Evolutionary conservation across 2,329 filamentous ascomycete genomes (phyloP).

Genomic region (Ophiostoma sp.): DNA sequence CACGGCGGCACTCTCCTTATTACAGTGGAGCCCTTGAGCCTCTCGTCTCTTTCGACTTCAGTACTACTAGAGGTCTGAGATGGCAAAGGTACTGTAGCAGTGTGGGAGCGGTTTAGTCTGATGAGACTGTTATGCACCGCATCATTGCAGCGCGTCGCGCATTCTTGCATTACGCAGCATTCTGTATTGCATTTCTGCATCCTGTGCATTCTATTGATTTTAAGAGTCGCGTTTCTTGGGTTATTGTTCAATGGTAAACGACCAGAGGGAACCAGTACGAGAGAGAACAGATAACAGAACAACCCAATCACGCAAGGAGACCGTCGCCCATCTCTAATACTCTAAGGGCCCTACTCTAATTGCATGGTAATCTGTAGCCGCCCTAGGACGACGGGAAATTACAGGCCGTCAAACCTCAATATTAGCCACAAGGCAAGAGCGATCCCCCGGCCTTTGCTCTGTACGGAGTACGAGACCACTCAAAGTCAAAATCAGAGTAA

Average conservation of each 20-base stretch:
- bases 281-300: not conserved
- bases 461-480: not conserved
- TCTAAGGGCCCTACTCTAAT: not conserved
- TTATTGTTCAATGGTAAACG: too few species aligned
- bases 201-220: too few species aligned
- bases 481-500: not conserved
- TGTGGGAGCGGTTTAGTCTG: not conserved
- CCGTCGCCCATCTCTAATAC: not conserved
- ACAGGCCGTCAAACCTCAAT: constrained; percentile 2
- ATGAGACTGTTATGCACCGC: constrained; percentile 4
- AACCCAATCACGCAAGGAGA: not conserved
- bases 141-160: not conserved
- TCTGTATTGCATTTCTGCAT: not conserved
- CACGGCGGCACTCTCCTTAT: not conserved
- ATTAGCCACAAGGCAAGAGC: too few species aligned
- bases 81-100: not conserved
- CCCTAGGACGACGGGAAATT: not conserved
- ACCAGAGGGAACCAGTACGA: too few species aligned
- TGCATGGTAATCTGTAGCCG: not conserved
- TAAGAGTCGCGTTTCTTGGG: not conserved
- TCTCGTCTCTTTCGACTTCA: not conserved
- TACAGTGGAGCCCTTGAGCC: constrained; percentile 11
- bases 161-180: not conserved
- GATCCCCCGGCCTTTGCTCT: not conserved
- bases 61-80: too few species aligned